phyloP scores from a whole-genome alignment of 2,329 filamentous ascomycete genomes.

The Alternaria rosae region DNA sequence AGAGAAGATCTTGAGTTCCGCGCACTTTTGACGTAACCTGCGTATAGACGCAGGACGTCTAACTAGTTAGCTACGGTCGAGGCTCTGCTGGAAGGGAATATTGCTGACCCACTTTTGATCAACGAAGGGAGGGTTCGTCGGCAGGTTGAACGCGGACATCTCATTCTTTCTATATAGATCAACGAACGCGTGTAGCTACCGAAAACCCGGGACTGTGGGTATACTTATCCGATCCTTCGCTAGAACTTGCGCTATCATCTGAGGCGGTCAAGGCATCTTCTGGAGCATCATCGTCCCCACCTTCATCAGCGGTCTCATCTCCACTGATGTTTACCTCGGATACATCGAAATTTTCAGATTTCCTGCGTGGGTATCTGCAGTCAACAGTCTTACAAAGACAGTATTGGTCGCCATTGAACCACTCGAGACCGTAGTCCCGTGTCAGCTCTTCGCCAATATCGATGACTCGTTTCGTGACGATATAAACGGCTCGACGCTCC shows the following conservation, averaged over 20 bases:
- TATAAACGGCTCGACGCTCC: neutral
- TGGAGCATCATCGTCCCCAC: neutral
- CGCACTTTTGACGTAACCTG: neutral
- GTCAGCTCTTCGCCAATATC: constrained; percentile 10
- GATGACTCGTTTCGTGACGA: neutral
- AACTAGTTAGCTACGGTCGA: neutral
- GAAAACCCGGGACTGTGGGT: neutral
- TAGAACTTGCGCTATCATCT: neutral
- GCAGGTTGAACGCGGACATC: neutral
- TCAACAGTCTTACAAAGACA: neutral
- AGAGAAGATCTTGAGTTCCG: neutral
- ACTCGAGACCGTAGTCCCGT: constrained; percentile 14
- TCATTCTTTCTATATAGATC: neutral
- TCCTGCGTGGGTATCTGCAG: constrained; percentile 1
- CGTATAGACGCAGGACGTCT: neutral
- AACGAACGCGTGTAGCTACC: neutral
- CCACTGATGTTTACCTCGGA: neutral
- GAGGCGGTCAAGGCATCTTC: neutral
- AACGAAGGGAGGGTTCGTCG: neutral
- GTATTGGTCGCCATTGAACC: neutral
- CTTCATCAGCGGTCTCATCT: neutral
- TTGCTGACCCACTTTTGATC: neutral
- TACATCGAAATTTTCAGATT: neutral
- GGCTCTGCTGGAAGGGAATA: neutral
- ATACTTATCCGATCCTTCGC: neutral